Evolutionary conservation across 306 rosid species (phyloP), one percentile per base, ranked within the genome.

Genomic region (Vachellia pachyceras): DNA sequence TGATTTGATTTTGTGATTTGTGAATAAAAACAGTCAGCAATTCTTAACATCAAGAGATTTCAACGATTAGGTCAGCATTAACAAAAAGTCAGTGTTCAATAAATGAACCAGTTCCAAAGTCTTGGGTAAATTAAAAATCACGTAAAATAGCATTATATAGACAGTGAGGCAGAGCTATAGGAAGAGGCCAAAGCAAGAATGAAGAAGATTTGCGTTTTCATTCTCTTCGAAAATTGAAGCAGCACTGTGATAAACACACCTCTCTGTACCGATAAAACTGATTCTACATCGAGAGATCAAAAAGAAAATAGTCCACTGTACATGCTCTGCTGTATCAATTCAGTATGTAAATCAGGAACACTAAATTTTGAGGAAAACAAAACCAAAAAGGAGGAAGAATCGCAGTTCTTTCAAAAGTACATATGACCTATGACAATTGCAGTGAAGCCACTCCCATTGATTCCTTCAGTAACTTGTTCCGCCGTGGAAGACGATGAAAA

Each of bases 21-120:
- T 54, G 52, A 49, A 63, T 50, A 20, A 20, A 77, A 70, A 69
- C 22, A 61, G 29, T 44, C 50, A 41, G 77, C 25, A 79, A 23
- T 58, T 15, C 13, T 77, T 50, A 17, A 63, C 33, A 80, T 63
- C n/a, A 18, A 71, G 37, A 69, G 35, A 74, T 15, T 17, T 7
- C 20, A 33, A 69, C 45, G 3, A 61, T 61, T 61, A 61, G 2
- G 14, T 2, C 17, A 61, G 37, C 17, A 61, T 61, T 8, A 25
- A 61, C 68, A 61, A 25, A n/a, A 12, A 0, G 15, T 61, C 12
- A 61, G 57, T 54, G 25, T 2, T 54, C 15, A 10, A 29, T 10
- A 61, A 61, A 2, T 61, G 10, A 61, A 61, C 40, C 40, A 61
- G 40, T 4, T 7, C 2, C 13, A 61, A 8, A 20, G 5, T 12